Base-by-base conservation (phyloP, 2,329 filamentous ascomycete genomes). In the Ophiostoma himal-ulmi region DNA sequence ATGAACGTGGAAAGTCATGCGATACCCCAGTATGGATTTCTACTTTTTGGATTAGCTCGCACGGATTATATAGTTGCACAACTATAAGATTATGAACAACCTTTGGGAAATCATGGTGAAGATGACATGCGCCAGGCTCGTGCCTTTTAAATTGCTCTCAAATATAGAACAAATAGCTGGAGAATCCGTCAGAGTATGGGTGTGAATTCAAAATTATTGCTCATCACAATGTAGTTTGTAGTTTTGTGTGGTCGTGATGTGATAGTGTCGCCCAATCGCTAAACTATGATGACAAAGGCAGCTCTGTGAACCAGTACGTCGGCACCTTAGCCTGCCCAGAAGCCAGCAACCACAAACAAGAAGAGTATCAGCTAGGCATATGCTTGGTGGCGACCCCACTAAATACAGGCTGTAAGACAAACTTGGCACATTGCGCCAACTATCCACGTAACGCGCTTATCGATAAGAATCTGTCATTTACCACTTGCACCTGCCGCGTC, bases 21-120 rank as follows among this genome's bases (percentile, higher is more conserved):
- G 70, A 73, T 73, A 73, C 73, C 73, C 71, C 70, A 72, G 67
- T 71, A 70, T 71, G 73, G 69, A 70, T 72, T 73, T 72, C 26
- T 68, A 41, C 69, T 71, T 67, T 62, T 62, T 65, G 62, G 36
- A 41, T 67, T 60, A 70, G 70, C 66, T 60, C 67, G 71, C 70
- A 52, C 20, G 48, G 26, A 26, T 26, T 57, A 57, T n/a, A 13
- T 48, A n/a, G 52, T 26, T 57, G 52, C 52, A 26, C 7, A 17
- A 57, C 26, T 30, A 57, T 13, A 57, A 57, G 17, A 57, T 13
- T 57, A 57, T 5, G 48, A 54, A 57, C 5, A 11, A 26, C n/a
- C 17, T 48, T 20, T 8, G 17, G 17, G 6, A 6, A 20, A 20
- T 48, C 17, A 48, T 20, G 30, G 17, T 48, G 44, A 48, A 48